These are phyloP conservation scores for Boletus vermiculosoides DNA, from an alignment of 768 basidiomycete genomes.

Conservation along the genomic window DNA sequence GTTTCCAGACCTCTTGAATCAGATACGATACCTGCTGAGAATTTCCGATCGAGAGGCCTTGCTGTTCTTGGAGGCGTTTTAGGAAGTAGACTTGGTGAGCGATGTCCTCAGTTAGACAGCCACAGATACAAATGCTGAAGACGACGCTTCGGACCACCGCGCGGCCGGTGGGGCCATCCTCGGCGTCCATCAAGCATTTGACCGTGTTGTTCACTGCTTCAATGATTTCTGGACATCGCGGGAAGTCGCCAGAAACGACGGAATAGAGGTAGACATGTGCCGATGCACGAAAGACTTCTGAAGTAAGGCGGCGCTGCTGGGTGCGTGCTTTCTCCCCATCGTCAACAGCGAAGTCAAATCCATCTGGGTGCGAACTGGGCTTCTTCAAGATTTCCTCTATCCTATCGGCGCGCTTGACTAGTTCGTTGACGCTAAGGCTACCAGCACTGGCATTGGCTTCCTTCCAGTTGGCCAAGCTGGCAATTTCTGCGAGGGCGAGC, in stretches of 20 bases:
- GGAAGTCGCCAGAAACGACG: conserved; percentile 72
- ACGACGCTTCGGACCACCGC: conserved; percentile 75
- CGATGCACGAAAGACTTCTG: conserved; percentile 71
- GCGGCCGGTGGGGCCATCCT: conserved; percentile 39
- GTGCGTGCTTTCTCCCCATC: conserved; percentile 9
- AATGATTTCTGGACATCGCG: conserved; percentile 61
- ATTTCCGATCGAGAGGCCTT: conserved; percentile 60
- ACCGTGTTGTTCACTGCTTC: conserved; percentile 55
- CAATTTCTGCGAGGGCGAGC: conserved; percentile 75
- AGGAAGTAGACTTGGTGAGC: conserved; percentile 43
- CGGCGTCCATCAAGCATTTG: conserved; percentile 41
- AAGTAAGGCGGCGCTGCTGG: conserved; percentile 44
- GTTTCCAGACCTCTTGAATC: conserved; percentile 60
- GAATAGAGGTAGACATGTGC: conserved; percentile 73
- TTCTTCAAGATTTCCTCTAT: conserved; percentile 45
- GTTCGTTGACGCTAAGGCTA: conserved; percentile 55
- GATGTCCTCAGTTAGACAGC: conserved; percentile 59
- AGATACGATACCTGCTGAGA: conserved; percentile 52
- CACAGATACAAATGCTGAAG: conserved; percentile 73
- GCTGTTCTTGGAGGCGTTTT: conserved; percentile 49
- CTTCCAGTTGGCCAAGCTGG: conserved; percentile 68
- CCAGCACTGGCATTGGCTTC: conserved; percentile 37
- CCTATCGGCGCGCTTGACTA: conserved; percentile 50
- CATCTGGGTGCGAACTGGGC: conserved; percentile 10
- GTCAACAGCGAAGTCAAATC: not conserved